Base-by-base conservation (phyloP, 2,329 filamentous ascomycete genomes). In the Lasiodiplodia hormozganensis region DNA sequence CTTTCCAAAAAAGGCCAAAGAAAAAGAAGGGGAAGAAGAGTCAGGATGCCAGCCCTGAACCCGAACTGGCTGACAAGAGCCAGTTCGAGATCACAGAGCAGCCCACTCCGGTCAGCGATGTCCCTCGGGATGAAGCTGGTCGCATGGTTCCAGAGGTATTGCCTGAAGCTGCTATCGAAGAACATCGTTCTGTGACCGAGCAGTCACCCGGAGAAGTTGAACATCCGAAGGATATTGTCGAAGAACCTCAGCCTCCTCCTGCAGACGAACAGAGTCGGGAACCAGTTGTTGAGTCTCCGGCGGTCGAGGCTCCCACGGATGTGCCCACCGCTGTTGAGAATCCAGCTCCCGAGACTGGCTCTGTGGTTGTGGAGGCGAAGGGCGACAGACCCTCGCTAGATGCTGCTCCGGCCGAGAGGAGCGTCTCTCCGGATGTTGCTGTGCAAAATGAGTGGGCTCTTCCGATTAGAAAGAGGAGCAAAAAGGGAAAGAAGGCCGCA, bases 391-490 rank as follows among this genome's bases (percentile, higher is more conserved):
- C 2, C 51, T 31, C 12, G 34, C 40, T 36, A 14, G 43, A 51
- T 12, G 51, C 43, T 14, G 14, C 18, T 16, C 16, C 51, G 18
- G 36, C 36, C 16, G 51, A 56, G 36, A 28, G 34, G 23, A 12
- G 23, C 23, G 51, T n/a, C n/a, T 36, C 40, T n/a, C 36, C 18
- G 23, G 25, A 56, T n/a, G 23, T 34, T 34, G 51, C 43, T 28
- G 51, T 51, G 40, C 34, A 68, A 43, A 56, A 71, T 40, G 74
- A 75, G 31, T 75, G 73, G 70, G 77, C 78, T 8, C 71, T 77
- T 47, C 77, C 81, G 62, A 74, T 75, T 68, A 83, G 81, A 70
- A 81, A 83, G 72, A 86, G 84, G 71, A 81, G 77, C 12, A 85
- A 85, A 71, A 85, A 85, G 69, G 81, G 82, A 65, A 74, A 72